Evolutionary conservation across 495 filamentous ascomycete genomes (phyloP).

Genomic region (Talaromyces proteolyticus): DNA sequence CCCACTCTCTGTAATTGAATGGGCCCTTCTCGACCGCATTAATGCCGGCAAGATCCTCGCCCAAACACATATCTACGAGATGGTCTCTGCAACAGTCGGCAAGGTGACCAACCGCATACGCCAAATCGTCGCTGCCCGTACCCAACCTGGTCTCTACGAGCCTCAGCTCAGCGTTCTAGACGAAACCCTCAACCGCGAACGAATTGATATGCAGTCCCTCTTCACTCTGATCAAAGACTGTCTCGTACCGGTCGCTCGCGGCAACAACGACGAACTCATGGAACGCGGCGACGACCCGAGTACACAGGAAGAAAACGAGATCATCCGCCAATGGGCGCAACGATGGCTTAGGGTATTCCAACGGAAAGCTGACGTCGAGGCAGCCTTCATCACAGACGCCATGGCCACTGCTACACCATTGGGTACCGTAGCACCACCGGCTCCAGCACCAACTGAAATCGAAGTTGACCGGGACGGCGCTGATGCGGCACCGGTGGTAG

Average conservation of each 20-base stretch:
- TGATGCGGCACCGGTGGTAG: no score
- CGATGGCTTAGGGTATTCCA: constrained; percentile 83
- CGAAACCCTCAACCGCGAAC: constrained; percentile 59
- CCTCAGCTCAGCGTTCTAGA: constrained; percentile 59
- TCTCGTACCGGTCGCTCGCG: constrained; percentile 64
- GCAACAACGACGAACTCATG: constrained; percentile 65
- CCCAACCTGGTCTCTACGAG: constrained; percentile 45
- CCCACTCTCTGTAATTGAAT: constrained; percentile 76
- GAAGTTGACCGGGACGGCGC: constrained; percentile 2
- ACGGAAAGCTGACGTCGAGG: constrained; percentile 77
- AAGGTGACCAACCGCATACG: constrained; percentile 90
- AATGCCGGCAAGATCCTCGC: constrained; percentile 64
- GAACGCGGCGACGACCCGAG: constrained; percentile 40
- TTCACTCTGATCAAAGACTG: constrained; percentile 79
- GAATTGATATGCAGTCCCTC: constrained; percentile 65
- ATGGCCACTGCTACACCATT: background rate
- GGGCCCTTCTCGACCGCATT: constrained; percentile 66
- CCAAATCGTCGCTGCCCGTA: constrained; percentile 65
- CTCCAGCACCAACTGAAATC: background rate
- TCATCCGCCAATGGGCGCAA: constrained; percentile 75
- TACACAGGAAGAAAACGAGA: constrained; percentile 43
- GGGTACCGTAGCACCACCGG: background rate
- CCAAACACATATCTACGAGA: constrained; percentile 75
- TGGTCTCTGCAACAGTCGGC: constrained; percentile 77
- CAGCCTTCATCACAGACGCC: constrained; percentile 19